These are phyloP conservation scores for Vachellia collinsii DNA, from an alignment of 306 rosid species.

Conservation along the genomic window DNA sequence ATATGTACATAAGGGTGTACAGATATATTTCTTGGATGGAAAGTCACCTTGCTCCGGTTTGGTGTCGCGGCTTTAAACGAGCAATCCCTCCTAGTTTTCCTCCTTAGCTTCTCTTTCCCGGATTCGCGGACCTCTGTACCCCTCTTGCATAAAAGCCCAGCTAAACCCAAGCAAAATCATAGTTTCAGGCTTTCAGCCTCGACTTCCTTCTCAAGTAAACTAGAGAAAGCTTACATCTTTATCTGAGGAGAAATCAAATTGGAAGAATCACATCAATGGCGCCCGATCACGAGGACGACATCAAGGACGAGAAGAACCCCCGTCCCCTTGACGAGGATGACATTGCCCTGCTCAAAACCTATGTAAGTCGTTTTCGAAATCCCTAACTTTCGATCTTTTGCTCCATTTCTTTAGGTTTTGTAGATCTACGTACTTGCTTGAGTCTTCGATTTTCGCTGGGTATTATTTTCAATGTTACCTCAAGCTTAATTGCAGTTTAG, in stretches of 20 bases:
- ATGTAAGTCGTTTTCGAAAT: slow-evolving; percentile 50
- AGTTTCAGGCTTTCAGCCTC: background rate
- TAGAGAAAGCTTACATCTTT: background rate
- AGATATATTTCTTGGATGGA: background rate
- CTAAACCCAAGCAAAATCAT: background rate
- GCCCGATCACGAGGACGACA: slow-evolving; percentile 73
- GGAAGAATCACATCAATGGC: slow-evolving; percentile 59
- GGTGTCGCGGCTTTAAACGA: background rate
- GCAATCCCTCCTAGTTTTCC: background rate
- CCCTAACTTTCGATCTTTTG: slow-evolving; percentile 41
- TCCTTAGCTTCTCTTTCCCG: too few relatives aligned
- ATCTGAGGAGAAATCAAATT: slow-evolving; percentile 6
- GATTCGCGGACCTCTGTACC: background rate
- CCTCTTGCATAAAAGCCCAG: background rate
- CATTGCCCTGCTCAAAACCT: slow-evolving; percentile 93
- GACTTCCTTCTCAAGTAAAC: slow-evolving; percentile 26
- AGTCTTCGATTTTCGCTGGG: background rate
- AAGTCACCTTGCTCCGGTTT: background rate
- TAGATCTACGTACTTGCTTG: slow-evolving; percentile 18
- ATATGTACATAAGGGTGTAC: background rate
- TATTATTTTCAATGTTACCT: background rate
- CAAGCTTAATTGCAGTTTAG: background rate
- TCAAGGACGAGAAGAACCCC: slow-evolving; percentile 99
- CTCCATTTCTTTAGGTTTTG: slow-evolving; percentile 2
- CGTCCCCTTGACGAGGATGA: slow-evolving; percentile 97